Evolutionary conservation across 495 filamentous ascomycete species (phyloP), one percentile per base, ranked within the genome.

Genomic region (Chlorociboria aeruginascens): DNA sequence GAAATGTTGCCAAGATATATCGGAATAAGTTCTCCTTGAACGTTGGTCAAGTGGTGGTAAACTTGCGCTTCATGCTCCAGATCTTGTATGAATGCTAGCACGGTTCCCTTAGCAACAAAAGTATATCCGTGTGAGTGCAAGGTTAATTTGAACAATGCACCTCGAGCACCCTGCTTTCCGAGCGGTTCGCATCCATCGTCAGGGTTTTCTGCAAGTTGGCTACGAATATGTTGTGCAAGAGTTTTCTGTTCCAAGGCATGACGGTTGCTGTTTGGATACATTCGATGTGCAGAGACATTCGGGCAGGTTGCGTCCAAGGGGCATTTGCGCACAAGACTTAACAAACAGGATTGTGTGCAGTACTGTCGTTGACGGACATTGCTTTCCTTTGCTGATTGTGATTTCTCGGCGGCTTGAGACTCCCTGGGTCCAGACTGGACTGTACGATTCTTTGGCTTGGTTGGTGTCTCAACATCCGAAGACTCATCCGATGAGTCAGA

Each of bases 1-100:
- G 71, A 60, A 32, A 75, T 61, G 6, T 57, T 57, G 31, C 67
- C 66, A 3, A 74, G 62, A 47, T 63, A 69, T 3, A 71, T 61
- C 20, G 64, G 67, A 14, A 73, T 56, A 14, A 50, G 41, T 29
- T 57, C 48, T 9, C 66, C 68, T 48, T 73, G 69, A 10, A 62
- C 46, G 11, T 51, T 46, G 31, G 45, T 45, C 9, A 71, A 59
- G 16, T 62, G 54, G 12, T 40, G 41, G 52, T 74, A 72, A 3
- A 74, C 55, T 3, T 49, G 48, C 6, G 51, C 62, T 60, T 74
- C 66, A 41, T 67, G 62, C 41, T 63, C 53, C 12, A 71, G 62
- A 38, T 63, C 53, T n/a, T 47, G 48, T 48, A 63, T 61, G 29
- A 63, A 63, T 7, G 41, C 47, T 0, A 35, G 46, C 0, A n/a